phyloP scores from a whole-genome alignment of 768 basidiomycete genomes.

The Cystobasidium onofrii region DNA sequence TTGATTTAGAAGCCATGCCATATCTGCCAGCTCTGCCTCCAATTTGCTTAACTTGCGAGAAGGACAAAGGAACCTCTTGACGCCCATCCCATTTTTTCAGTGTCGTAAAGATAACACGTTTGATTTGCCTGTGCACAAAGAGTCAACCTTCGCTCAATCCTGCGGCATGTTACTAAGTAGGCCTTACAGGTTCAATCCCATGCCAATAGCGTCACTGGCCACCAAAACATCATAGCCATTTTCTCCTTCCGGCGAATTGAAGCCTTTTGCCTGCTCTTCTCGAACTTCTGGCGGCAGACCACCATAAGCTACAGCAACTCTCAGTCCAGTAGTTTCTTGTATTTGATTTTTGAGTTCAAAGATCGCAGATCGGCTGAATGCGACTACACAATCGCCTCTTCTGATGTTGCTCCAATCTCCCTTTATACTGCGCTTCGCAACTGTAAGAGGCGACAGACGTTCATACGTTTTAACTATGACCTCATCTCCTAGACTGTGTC shows the following conservation, averaged over 20 bases:
- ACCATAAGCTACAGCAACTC: slow-evolving; percentile 88
- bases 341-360: slow-evolving; percentile 66
- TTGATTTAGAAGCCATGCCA: slow-evolving; percentile 53
- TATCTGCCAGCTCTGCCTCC: slow-evolving; percentile 88
- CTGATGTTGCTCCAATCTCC: slow-evolving; percentile 57
- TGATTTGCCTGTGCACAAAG: slow-evolving; percentile 72
- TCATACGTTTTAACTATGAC: slow-evolving; percentile 71
- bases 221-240: slow-evolving; percentile 83
- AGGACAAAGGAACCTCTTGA: slow-evolving; percentile 51
- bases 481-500: slow-evolving; percentile 73
- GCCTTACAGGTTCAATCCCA: slow-evolving; percentile 92
- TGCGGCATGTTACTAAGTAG: too few species aligned
- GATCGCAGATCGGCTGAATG: slow-evolving; percentile 68
- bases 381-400: slow-evolving; percentile 83
- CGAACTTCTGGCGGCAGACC: slow-evolving; percentile 82
- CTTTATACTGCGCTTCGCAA: slow-evolving; percentile 59
- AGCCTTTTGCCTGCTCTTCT: slow-evolving; percentile 81
- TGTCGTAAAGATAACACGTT: slow-evolving; percentile 68
- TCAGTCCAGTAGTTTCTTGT: slow-evolving; percentile 62
- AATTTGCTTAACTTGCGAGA: slow-evolving; percentile 83
- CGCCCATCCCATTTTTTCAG: slow-evolving; percentile 59
- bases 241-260: slow-evolving; percentile 55
- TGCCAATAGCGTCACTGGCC: slow-evolving; percentile 89
- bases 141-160: too few species aligned
- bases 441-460: slow-evolving; percentile 72